phyloP scores from a whole-genome alignment of 257 asterid species.

The Plantago elongata region DNA sequence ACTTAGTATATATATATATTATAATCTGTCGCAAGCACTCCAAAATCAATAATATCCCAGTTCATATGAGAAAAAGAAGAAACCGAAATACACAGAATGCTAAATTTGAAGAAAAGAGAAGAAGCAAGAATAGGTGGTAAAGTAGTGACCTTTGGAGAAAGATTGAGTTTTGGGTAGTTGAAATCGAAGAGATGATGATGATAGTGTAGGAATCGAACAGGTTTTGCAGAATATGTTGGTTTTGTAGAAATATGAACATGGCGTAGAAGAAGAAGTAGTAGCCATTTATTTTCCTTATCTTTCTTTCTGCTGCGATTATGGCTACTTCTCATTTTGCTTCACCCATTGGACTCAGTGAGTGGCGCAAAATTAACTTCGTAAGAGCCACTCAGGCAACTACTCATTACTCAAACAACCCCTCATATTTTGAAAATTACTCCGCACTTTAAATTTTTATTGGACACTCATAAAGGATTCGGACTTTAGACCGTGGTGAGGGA shows the following conservation, averaged over 20 bases:
- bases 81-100: background rate
- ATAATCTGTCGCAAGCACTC: no score
- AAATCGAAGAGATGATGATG: slow-evolving; percentile 32
- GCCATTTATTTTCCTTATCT: slow-evolving; percentile 31
- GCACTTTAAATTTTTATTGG: no score
- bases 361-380: slow-evolving; percentile 21
- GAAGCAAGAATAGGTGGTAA: background rate
- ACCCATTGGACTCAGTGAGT: background rate
- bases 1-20: no score
- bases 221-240: slow-evolving; percentile 30
- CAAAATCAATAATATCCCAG: no score
- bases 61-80: no score
- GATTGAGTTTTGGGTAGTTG: slow-evolving; percentile 20
- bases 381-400: no score
- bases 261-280: slow-evolving; percentile 15
- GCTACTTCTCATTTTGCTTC: background rate
- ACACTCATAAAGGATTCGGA: no score
- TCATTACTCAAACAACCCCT: background rate
- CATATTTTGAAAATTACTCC: no score
- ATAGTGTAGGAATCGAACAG: slow-evolving; percentile 27
- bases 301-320: background rate
- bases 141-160: slow-evolving; percentile 30
- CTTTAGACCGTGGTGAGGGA: no score
- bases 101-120: no score
- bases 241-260: slow-evolving; percentile 22